phyloP scores from a whole-genome alignment of 179 eudicot species.

The Beta corolliflora region DNA sequence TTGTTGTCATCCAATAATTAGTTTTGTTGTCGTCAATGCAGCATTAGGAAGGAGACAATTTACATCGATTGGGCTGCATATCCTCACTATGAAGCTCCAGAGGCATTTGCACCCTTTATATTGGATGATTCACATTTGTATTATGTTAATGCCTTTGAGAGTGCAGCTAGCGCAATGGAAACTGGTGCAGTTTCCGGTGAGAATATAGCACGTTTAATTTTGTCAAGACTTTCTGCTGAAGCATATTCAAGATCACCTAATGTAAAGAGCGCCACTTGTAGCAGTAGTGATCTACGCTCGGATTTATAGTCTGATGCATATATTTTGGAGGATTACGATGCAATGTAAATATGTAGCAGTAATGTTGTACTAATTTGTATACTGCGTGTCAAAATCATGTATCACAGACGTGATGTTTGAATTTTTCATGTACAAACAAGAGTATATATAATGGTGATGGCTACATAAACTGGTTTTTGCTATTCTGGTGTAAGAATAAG shows the following conservation, averaged over 20 bases:
- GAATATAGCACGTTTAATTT: conserved; percentile 78
- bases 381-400: background rate
- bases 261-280: conserved; percentile 33
- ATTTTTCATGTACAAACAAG: too few relatives aligned
- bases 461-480: too few relatives aligned
- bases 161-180: conserved; percentile 95
- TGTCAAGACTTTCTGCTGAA: conserved; percentile 50
- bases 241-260: conserved; percentile 22
- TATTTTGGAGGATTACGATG: background rate
- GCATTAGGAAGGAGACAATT: conserved; percentile 69
- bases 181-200: conserved; percentile 92
- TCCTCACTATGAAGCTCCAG: conserved; percentile 91
- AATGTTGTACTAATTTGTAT: background rate
- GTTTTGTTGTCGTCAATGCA: conserved; percentile 29
- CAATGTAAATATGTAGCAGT: conserved; percentile 14
- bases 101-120: conserved; percentile 79
- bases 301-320: conserved; percentile 41
- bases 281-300: conserved; percentile 27
- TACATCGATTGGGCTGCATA: conserved; percentile 92
- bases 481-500: too few relatives aligned
- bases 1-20: background rate
- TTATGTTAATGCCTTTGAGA: conserved; percentile 92
- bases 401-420: background rate
- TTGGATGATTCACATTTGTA: conserved; percentile 76
- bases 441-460: too few relatives aligned